Evolutionary conservation across 2,329 filamentous ascomycete genomes (phyloP).

Genomic region (Claviceps quebecensis): DNA sequence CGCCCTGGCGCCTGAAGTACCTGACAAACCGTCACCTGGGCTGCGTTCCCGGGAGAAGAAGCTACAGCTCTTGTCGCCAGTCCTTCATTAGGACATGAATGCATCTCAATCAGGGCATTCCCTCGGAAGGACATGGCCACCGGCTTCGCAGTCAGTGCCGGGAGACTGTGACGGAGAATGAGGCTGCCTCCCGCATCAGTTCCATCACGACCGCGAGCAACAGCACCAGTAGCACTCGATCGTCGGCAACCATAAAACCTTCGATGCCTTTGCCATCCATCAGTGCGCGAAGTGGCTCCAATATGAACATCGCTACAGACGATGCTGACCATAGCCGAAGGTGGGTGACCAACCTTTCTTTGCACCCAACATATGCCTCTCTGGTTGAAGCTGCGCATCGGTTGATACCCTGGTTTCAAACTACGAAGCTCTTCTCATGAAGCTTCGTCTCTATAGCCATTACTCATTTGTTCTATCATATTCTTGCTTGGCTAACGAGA

Average conservation of each 20-base stretch:
- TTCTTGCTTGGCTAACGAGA: conserved; percentile 1
- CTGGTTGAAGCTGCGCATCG: not conserved
- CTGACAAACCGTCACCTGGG: not conserved
- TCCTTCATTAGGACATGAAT: conserved; percentile 19
- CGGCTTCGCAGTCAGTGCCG: conserved; percentile 18
- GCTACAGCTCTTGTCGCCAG: not conserved
- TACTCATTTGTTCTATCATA: not conserved
- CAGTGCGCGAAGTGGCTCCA: conserved; percentile 10
- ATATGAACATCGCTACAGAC: conserved; percentile 23
- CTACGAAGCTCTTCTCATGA: not conserved
- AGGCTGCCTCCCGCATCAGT: conserved; percentile 45
- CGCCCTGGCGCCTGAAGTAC: not conserved
- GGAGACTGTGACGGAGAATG: conserved; percentile 54
- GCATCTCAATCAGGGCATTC: conserved; percentile 9
- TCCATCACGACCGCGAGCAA: conserved; percentile 27
- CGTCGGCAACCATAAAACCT: conserved; percentile 49
- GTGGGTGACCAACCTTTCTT: conserved; percentile 15
- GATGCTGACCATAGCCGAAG: conserved; percentile 27
- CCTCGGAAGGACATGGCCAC: conserved; percentile 17
- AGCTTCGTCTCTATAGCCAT: not conserved
- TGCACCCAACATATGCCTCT: not conserved
- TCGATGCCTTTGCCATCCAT: conserved; percentile 20
- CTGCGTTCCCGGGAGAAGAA: not conserved
- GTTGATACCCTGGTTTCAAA: not conserved
- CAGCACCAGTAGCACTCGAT: conserved; percentile 52